Base-by-base conservation (phyloP, 805 yeast genomes). In the Saccharomycopsis amapae region DNA sequence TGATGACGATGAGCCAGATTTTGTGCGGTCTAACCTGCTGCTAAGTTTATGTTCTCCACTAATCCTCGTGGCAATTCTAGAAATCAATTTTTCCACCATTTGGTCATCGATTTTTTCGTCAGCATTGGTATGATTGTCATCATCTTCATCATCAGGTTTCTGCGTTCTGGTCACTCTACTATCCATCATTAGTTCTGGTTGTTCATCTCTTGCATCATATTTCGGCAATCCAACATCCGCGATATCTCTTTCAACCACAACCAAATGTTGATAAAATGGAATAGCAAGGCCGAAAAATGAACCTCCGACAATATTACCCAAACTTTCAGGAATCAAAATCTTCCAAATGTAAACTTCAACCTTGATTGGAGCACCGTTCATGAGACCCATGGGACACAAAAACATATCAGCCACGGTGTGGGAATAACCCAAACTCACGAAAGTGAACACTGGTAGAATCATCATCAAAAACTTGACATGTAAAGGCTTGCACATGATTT, bases 381-480 rank as follows among this genome's bases (percentile, higher is more conserved):
- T 44, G 58, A 83, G 62, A 0, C 85, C 94, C 52, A 78, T 74
- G 6, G 80, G 76, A 3, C 81, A 58, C 44, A 82, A 53, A 53
- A 69, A 79, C 93, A 85, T 83, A 59, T 85, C 95, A 1, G 94
- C 95, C 6, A 85, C 87, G 1, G 78, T 77, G 58, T 85, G 94
- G 2, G 85, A 78, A 62, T 78, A 85, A 0, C 94, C 93, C 68
- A 80, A 67, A 1, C 80, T 56, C n/a, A 83, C 93, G 61, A 85
- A 83, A 0, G 89, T 78, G 61, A 83, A 82, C 13, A 85, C 69
- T 1, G 95, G 95, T 18, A 84, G 58, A 13, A 69, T 56, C 66
- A 85, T 73, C 66, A 81, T 62, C 4, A 81, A 39, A 24, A 81
- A 68, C 55, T 81, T 83, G 30, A 85, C 94, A 57, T 85, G 94